Evolutionary conservation across 805 yeast genomes (phyloP).

Genomic region (Yarrowia bubula): DNA sequence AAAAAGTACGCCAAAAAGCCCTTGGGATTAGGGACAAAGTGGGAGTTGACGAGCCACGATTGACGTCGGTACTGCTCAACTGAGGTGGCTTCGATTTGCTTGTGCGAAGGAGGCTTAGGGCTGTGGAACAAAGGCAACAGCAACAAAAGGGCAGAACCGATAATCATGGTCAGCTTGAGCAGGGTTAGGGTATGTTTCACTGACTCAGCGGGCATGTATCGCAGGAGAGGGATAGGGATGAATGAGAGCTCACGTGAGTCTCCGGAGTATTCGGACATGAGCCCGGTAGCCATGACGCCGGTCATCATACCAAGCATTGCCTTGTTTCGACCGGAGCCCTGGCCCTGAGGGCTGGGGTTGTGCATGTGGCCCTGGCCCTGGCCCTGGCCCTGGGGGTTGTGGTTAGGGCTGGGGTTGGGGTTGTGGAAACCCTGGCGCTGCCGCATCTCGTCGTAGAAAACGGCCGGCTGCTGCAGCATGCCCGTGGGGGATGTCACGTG

Average conservation of each 20-base stretch:
- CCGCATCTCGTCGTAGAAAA: slow-evolving; percentile 24
- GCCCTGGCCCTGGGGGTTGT: not conserved
- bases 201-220: slow-evolving; percentile 25
- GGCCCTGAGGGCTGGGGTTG: not conserved
- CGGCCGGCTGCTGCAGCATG: slow-evolving; percentile 26
- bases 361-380: slow-evolving; percentile 16
- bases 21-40: slow-evolving; percentile 33
- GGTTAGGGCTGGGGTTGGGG: slow-evolving; percentile 11
- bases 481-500: no score
- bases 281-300: slow-evolving; percentile 39
- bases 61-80: slow-evolving; percentile 19
- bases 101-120: slow-evolving; percentile 21
- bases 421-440: slow-evolving; percentile 13
- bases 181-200: slow-evolving; percentile 25
- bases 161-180: slow-evolving; percentile 34
- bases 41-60: slow-evolving; percentile 35
- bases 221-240: slow-evolving; percentile 33
- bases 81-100: slow-evolving; percentile 19
- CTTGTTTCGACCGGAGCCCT: slow-evolving; percentile 31
- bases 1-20: slow-evolving; percentile 18
- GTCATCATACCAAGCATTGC: slow-evolving; percentile 42
- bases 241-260: slow-evolving; percentile 38
- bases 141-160: slow-evolving; percentile 37
- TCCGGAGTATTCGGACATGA: slow-evolving; percentile 32
- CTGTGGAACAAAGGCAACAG: slow-evolving; percentile 34